Evolutionary conservation across 208 protist species (phyloP), one percentile per base, ranked within the genome.

Genomic region (Spongospora subterranea): DNA sequence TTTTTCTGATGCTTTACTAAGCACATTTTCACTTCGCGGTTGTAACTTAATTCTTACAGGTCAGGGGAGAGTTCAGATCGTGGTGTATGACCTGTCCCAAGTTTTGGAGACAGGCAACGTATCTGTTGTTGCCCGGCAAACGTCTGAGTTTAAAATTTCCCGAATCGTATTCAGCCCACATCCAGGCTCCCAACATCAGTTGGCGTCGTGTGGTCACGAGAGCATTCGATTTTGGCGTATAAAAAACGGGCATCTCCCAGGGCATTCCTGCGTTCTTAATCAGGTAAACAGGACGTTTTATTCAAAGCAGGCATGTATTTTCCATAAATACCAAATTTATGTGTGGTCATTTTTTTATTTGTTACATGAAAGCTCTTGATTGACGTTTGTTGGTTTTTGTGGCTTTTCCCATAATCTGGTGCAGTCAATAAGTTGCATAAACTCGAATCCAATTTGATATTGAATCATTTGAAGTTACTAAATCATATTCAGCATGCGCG

Each of bases 181-280:
- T 35, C 71, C 71, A 43, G 71, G 71, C n/a, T 6, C 35, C 71
- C 71, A 6, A 20, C 71, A 82, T 35, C 71, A 82, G n/a, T n/a
- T 82, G 71, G 71, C 71, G 35, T 82, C 71, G 35, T 82, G 71
- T 43, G 71, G 71, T 6, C 71, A 6, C 40, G 71, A 82, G 40
- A 82, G n/a, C 40, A 82, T 82, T n/a, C 6, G n/a, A 43, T 6
- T 82, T 43, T 82, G 71, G 71, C 6, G 71, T 40, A 82, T 82
- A 35, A 82, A 82, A n/a, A 82, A 82, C 71, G 71, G n/a, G n/a
- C 71, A 82, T 35, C 40, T 82, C 13, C 71, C 71, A 43, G 71
- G 71, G 40, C 71, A 82, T 6, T 82, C 71, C 13, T 39, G 6
- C 35, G 71, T 82, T 35, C 71, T 82, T 35, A 82, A 82, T 43